Base-by-base conservation (phyloP, 2,329 filamentous ascomycete genomes). In the Aspergillus sp. region DNA sequence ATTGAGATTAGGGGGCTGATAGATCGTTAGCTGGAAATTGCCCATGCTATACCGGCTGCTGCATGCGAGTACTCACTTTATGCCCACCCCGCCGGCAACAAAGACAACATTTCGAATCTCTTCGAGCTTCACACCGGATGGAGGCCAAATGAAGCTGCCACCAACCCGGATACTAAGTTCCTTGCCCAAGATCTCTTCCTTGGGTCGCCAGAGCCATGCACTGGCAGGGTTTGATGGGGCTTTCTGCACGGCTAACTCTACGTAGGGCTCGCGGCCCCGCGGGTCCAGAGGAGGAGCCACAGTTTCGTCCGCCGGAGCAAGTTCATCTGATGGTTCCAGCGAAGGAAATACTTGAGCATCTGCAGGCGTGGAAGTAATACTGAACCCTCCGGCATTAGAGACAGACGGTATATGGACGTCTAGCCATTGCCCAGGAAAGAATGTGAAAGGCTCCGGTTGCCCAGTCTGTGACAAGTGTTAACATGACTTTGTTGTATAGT, bases 391-490 rank as follows among this genome's bases (percentile, higher is more conserved):
- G 3, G 90, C 87, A 70, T 88, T 86, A 44, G 82, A 67, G 45
- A 90, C 76, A 39, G 78, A 79, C 1, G 92, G 91, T 53, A 91
- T 83, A 71, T 89, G 88, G 6, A 91, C 87, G 71, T 96, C 92
- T 56, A 96, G 82, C 90, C 91, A 96, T 79, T 96, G 92, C 54
- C 92, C 92, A 5, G 92, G 86, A 5, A 86, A 80, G 75, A 95
- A 96, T 82, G 89, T 73, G 44, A 75, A 69, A 58, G 68, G 60
- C 56, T 71, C 68, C 54, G 65, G 63, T 62, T 66, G 60, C 24
- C 58, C 61, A 22, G 62, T 41, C 69, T 70, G 48, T 19, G n/a
- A 13, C 11, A 8, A 11, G 22, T 33, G 40, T 63, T 49, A 59
- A 50, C 37, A 34, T 42, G 19, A 45, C 3, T 24, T n/a, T 13